Percentiles rank a stretch among this genome's conserved stretches.
These are phyloP conservation scores for Pterocarpus macrocarpus DNA, from an alignment of 306 rosid genomes.

Conservation along the genomic window DNA sequence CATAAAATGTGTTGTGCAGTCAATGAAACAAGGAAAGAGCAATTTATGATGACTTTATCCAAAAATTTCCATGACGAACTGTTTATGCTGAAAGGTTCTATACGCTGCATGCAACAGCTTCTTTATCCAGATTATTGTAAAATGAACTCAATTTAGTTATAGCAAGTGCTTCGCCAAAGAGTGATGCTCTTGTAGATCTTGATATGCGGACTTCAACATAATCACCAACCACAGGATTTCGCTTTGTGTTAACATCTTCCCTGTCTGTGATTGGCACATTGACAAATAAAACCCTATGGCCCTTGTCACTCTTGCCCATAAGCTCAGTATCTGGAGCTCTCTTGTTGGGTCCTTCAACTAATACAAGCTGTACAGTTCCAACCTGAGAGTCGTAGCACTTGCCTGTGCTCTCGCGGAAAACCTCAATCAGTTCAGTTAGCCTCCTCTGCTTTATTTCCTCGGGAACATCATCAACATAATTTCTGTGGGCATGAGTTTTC, in stretches of 20 bases:
- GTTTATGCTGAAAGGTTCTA: slow-evolving; percentile 48
- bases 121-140: slow-evolving; percentile 54
- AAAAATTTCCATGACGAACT: slow-evolving; percentile 25
- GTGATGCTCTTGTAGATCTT: slow-evolving; percentile 87
- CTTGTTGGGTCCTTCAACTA: slow-evolving; percentile 93
- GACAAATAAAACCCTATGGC: slow-evolving; percentile 79
- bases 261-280: slow-evolving; percentile 67
- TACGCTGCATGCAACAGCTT: slow-evolving; percentile 66
- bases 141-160: slow-evolving; percentile 78
- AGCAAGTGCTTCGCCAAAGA: slow-evolving; percentile 82
- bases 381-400: slow-evolving; percentile 80
- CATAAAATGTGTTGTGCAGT: slow-evolving; percentile 3
- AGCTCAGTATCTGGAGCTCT: slow-evolving; percentile 91
- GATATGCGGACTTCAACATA: slow-evolving; percentile 84
- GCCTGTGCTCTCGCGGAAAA: slow-evolving; percentile 91
- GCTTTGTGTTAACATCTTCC: slow-evolving; percentile 58
- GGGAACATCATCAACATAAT: slow-evolving; percentile 84
- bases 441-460: slow-evolving; percentile 94
- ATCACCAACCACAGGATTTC: slow-evolving; percentile 84
- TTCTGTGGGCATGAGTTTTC: slow-evolving; percentile 96
- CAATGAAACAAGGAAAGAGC: slow-evolving; percentile 8
- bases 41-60: not conserved
- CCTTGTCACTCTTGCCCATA: slow-evolving; percentile 94
- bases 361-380: slow-evolving; percentile 85
- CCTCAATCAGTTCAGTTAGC: slow-evolving; percentile 82